Conservation (phyloP, 768 basidiomycete species). For the Arthromyces matolae region DNA sequence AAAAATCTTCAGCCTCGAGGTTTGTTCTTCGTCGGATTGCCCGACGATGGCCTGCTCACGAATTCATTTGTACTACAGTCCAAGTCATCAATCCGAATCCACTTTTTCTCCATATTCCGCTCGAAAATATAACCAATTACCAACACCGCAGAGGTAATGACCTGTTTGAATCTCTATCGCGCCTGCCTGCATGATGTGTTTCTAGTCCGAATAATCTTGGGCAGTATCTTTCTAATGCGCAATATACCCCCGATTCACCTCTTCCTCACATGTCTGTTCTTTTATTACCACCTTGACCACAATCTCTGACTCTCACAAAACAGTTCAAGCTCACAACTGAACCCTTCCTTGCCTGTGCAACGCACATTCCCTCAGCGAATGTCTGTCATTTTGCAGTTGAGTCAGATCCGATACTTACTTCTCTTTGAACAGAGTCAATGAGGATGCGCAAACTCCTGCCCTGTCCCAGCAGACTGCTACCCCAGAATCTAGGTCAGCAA, state of each 20-base stretch:
- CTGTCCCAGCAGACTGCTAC: constrained; percentile 38
- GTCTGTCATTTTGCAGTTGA: constrained; percentile 5
- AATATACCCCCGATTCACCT: constrained; percentile 27
- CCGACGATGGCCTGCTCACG: neutral
- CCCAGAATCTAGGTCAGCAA: constrained; percentile 49
- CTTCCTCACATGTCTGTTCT: constrained; percentile 22
- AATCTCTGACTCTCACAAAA: too few species aligned
- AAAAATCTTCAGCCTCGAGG: constrained; percentile 11
- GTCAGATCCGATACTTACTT: neutral
- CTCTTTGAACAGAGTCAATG: constrained; percentile 16
- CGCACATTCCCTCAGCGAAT: constrained; percentile 12
- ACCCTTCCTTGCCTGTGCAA: constrained; percentile 12
- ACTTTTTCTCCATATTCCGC: constrained; percentile 21
- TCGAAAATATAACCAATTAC: constrained; percentile 29
- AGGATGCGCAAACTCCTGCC: constrained; percentile 17
- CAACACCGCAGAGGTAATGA: constrained; percentile 30
- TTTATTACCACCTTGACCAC: too few species aligned
- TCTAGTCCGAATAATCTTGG: constrained; percentile 28
- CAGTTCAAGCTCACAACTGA: constrained; percentile 14
- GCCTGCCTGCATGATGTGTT: neutral
- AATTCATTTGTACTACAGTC: constrained; percentile 11
- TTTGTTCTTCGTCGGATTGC: neutral
- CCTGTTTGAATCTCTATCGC: neutral
- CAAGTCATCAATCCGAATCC: constrained; percentile 12
- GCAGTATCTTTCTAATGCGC: constrained; percentile 19